A percentile compares a stretch with the other conserved stretches of the same genome.
phyloP scores from a whole-genome alignment of 225 moss, liverwort and hornwort species.

The Antitrichia curtipendula region DNA sequence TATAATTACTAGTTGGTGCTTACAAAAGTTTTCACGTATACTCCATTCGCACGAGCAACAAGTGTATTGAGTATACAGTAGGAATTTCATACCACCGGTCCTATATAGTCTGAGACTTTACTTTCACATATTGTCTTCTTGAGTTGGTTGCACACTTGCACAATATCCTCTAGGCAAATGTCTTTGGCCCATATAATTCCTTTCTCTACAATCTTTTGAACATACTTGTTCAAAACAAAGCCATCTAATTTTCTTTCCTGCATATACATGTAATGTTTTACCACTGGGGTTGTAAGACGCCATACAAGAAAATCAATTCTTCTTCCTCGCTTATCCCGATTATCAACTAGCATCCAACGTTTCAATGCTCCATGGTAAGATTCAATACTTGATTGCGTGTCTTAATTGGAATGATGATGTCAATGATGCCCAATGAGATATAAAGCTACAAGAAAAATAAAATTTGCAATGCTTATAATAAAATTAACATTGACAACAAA shows the following conservation, averaged over 20 bases:
- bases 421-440: background rate
- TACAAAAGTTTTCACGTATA: background rate
- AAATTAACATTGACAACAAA: background rate
- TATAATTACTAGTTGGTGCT: too few species aligned
- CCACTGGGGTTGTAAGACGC: background rate
- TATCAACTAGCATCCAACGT: background rate
- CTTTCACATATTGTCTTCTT: background rate
- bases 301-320: background rate
- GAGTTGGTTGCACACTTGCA: rapidly evolving
- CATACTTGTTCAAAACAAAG: background rate
- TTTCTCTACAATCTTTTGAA: background rate
- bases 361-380: background rate
- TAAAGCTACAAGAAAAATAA: background rate
- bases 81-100: background rate
- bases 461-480: rapidly evolving
- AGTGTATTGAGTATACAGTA: background rate
- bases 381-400: background rate
- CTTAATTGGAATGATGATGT: too few species aligned
- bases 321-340: background rate
- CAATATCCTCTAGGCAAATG: background rate
- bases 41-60: background rate
- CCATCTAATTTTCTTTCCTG: background rate
- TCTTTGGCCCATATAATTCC: background rate
- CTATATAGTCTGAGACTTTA: rapidly evolving
- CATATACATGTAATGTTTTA: background rate